Evolutionary conservation across 208 protist genomes (phyloP).

Genomic region (Trypanosoma lewisi): DNA sequence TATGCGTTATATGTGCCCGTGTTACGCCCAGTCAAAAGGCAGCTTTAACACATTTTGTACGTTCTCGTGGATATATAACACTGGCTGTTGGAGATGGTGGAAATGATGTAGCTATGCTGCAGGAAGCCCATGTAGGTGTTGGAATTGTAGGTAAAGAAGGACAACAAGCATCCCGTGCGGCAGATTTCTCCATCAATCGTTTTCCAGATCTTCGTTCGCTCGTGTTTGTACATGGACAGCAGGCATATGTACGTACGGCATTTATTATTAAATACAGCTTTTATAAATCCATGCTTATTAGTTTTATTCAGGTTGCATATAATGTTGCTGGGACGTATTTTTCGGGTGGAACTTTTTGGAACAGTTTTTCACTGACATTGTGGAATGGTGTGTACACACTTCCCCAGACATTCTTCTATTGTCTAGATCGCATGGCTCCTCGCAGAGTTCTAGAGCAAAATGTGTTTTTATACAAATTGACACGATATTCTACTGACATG

Average conservation of each 20-base stretch:
- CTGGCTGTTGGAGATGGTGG: conserved; percentile 95
- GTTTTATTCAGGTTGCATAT: conserved; percentile 91
- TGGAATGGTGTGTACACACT: conserved; percentile 93
- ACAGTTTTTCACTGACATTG: conserved; percentile 82
- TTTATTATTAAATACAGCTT: conserved; percentile 97
- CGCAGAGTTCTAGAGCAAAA: conserved; percentile 67
- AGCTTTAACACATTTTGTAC: conserved; percentile 76
- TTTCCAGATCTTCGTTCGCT: conserved; percentile 92
- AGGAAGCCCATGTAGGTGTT: conserved; percentile 92
- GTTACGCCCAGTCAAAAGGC: conserved; percentile 95
- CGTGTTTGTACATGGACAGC: conserved; percentile 94
- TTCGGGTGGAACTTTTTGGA: conserved; percentile 90
- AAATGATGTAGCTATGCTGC: conserved; percentile 96
- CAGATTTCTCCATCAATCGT: conserved; percentile 93
- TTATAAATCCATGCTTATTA: conserved; percentile 96
- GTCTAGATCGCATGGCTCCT: conserved; percentile 84
- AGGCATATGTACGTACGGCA: conserved; percentile 88
- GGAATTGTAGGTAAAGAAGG: conserved; percentile 93
- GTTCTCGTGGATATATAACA: conserved; percentile 57
- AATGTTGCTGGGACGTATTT: conserved; percentile 63
- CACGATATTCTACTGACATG: conserved; percentile 52
- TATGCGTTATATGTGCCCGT: conserved; percentile 93
- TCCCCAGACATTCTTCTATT: conserved; percentile 86
- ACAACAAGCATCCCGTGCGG: conserved; percentile 88
- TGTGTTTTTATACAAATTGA: conserved; percentile 77